Conservation (phyloP, 2,329 filamentous ascomycete species). For the Ophiostoma fasciatum region DNA sequence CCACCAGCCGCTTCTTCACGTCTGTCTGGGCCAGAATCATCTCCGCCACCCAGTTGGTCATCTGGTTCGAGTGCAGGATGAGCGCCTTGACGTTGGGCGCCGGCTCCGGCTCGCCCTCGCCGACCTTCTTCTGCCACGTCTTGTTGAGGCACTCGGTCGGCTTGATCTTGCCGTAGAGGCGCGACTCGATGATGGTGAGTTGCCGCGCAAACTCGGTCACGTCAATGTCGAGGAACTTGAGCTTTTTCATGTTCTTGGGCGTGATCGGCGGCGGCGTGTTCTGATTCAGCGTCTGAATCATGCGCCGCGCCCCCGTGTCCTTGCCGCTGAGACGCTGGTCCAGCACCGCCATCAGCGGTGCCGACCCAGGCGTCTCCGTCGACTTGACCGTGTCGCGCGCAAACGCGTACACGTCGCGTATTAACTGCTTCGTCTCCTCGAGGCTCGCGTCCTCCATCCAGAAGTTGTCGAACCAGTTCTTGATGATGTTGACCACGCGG, state of each 20-base stretch:
- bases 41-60: slow-evolving; percentile 98
- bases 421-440: slow-evolving; percentile 67
- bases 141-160: slow-evolving; percentile 95
- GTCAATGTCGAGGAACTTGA: slow-evolving; percentile 97
- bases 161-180: slow-evolving; percentile 88
- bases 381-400: slow-evolving; percentile 84
- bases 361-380: slow-evolving; percentile 81
- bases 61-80: slow-evolving; percentile 93
- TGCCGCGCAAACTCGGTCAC: slow-evolving; percentile 93
- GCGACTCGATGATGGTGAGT: slow-evolving; percentile 90
- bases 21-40: slow-evolving; percentile 95
- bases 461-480: slow-evolving; percentile 96
- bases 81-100: slow-evolving; percentile 90
- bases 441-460: slow-evolving; percentile 88
- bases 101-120: slow-evolving; percentile 65
- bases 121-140: slow-evolving; percentile 95
- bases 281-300: slow-evolving; percentile 74
- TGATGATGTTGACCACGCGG: slow-evolving; percentile 91
- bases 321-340: slow-evolving; percentile 82
- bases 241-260: slow-evolving; percentile 98
- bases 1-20: slow-evolving; percentile 87
- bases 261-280: slow-evolving; percentile 78
- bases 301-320: slow-evolving; percentile 69
- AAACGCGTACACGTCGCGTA: slow-evolving; percentile 80
- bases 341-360: slow-evolving; percentile 68